A percentile compares a stretch with the other conserved stretches of the same genome.
phyloP scores from a whole-genome alignment of 768 basidiomycete species.

The Lactarius trivialis region DNA sequence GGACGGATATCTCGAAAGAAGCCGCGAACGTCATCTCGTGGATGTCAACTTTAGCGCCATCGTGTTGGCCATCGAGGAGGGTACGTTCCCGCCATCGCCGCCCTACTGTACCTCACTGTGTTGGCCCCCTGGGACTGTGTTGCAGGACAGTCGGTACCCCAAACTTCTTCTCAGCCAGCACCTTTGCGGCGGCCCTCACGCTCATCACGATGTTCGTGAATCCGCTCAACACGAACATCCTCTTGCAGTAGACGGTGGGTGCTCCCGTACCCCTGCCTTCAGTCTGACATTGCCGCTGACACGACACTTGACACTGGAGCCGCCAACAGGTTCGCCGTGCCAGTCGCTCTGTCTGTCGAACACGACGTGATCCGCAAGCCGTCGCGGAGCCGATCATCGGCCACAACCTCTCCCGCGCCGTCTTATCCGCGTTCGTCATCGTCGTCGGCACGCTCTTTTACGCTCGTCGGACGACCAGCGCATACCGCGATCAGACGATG shows the following conservation, averaged over 20 bases:
- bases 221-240: slow-evolving; percentile 91
- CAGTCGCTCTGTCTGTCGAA: slow-evolving; percentile 95
- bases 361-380: slow-evolving; percentile 90
- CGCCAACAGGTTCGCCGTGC: slow-evolving; percentile 74
- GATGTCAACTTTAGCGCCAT: slow-evolving; percentile 97
- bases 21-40: slow-evolving; percentile 92
- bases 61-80: slow-evolving; percentile 92
- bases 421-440: slow-evolving; percentile 89
- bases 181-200: slow-evolving; percentile 92
- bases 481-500: slow-evolving; percentile 92
- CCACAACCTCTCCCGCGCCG: slow-evolving; percentile 60
- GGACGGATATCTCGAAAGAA: slow-evolving; percentile 98
- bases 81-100: slow-evolving; percentile 33
- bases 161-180: slow-evolving; percentile 96
- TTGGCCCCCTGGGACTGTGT: slow-evolving; percentile 11
- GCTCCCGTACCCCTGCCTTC: slow-evolving; percentile 36
- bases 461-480: slow-evolving; percentile 68
- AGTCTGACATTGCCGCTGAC: neutral
- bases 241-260: slow-evolving; percentile 94
- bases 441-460: slow-evolving; percentile 86
- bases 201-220: slow-evolving; percentile 91
- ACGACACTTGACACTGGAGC: slow-evolving; percentile 80
- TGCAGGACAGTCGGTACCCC: slow-evolving; percentile 91
- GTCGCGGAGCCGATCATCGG: slow-evolving; percentile 86
- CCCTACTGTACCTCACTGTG: neutral